These are phyloP conservation scores for Salvia splendens DNA, from an alignment of 257 asterid genomes.

Conservation along the genomic window DNA sequence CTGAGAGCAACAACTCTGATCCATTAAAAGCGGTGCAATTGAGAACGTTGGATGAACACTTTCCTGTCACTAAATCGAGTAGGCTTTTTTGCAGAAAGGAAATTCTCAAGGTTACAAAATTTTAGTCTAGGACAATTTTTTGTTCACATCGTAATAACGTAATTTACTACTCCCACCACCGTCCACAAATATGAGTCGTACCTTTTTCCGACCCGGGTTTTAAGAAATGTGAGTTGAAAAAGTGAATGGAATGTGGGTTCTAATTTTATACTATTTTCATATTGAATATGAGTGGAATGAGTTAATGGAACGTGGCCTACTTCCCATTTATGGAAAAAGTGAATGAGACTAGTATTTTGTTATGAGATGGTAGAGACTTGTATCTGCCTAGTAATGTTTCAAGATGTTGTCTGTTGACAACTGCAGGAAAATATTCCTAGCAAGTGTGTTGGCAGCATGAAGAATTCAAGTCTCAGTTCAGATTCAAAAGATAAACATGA, in stretches of 20 bases:
- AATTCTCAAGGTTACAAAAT: conserved; percentile 51
- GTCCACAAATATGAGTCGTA: no score
- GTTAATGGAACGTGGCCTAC: no score
- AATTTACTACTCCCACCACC: background rate
- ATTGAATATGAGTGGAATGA: no score
- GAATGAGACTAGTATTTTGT: background rate
- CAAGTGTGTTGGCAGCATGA: conserved; percentile 36
- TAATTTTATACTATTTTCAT: no score
- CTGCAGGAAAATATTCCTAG: conserved; percentile 53
- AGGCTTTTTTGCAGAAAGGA: conserved; percentile 57
- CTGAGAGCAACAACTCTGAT: conserved; percentile 51
- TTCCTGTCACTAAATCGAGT: conserved; percentile 65
- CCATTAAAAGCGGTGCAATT: conserved; percentile 52
- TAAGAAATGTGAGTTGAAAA: no score
- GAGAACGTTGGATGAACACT: conserved; percentile 65
- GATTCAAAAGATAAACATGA: conserved; percentile 42
- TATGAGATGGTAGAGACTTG: background rate
- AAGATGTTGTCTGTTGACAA: conserved; percentile 18
- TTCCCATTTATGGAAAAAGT: no score
- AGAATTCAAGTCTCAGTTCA: conserved; percentile 37
- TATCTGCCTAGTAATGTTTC: conserved; percentile 1
- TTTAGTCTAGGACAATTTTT: conserved; percentile 20
- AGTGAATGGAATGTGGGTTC: no score
- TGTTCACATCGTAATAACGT: background rate
- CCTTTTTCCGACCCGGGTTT: no score